Conservation (phyloP, 192 early-diverging fungal species). For the Martensiomyces pterosporus region DNA sequence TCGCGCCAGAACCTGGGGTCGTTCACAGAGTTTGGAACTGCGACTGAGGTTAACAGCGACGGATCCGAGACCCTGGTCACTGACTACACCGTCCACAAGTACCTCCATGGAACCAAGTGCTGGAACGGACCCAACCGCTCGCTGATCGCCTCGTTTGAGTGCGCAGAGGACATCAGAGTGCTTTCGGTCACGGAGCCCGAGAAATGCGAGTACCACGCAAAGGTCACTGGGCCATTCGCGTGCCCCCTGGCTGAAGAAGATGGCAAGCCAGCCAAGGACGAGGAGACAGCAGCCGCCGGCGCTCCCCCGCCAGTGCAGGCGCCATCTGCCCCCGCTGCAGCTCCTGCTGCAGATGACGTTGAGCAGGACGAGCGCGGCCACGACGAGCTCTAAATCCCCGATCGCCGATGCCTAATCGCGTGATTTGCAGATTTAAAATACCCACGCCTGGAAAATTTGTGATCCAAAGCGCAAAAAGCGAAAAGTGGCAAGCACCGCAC, state of each 20-base stretch:
- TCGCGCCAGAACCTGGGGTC: conserved; percentile 57
- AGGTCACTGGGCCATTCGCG: conserved; percentile 73
- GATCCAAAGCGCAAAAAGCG: too few species aligned
- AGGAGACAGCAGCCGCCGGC: not conserved
- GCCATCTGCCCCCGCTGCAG: not conserved
- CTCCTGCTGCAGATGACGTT: not conserved
- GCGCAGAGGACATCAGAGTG: conserved; percentile 67
- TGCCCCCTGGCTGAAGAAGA: conserved; percentile 43
- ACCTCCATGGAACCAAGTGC: conserved; percentile 73
- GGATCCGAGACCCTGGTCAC: too few species aligned
- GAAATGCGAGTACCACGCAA: conserved; percentile 89
- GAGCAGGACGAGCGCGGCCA: not conserved
- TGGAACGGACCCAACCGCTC: conserved; percentile 95
- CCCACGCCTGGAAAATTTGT: too few species aligned
- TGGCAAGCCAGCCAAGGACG: not conserved
- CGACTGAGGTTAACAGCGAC: conserved; percentile 10
- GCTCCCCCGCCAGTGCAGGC: too few species aligned
- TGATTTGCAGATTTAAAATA: too few species aligned
- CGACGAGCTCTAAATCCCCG: not conserved
- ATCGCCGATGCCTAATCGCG: too few species aligned
- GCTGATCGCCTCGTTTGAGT: conserved; percentile 66
- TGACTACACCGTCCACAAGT: conserved; percentile 52
- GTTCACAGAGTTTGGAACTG: conserved; percentile 50
- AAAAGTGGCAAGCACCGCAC: too few species aligned
- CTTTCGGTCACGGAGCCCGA: conserved; percentile 77